Percentiles rank a stretch among this genome's conserved stretches.
phyloP scores from a whole-genome alignment of 2,329 filamentous ascomycete species.

The Pseudopithomyces maydicus region DNA sequence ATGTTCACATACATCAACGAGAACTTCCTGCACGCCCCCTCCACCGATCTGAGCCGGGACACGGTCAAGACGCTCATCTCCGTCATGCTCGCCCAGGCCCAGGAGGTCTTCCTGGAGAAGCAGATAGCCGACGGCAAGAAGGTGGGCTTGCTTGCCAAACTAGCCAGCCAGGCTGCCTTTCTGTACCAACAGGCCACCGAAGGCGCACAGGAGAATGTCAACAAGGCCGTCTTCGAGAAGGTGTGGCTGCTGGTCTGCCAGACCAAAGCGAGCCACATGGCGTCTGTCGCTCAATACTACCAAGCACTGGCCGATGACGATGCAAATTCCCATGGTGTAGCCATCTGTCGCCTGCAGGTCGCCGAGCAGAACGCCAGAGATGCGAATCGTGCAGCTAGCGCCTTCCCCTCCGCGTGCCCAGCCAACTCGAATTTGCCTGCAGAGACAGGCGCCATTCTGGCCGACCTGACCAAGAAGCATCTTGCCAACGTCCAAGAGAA shows the following conservation, averaged over 20 bases:
- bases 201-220: slow-evolving; percentile 89
- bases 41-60: slow-evolving; percentile 91
- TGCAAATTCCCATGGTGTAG: slow-evolving; percentile 81
- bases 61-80: slow-evolving; percentile 94
- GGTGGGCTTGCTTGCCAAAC: slow-evolving; percentile 84
- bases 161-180: slow-evolving; percentile 88
- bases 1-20: slow-evolving; percentile 99
- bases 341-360: slow-evolving; percentile 80
- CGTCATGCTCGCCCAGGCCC: slow-evolving; percentile 91
- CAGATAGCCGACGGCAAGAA: slow-evolving; percentile 94
- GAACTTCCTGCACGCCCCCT: slow-evolving; percentile 96
- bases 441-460: slow-evolving; percentile 74
- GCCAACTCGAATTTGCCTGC: slow-evolving; percentile 81
- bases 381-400: slow-evolving; percentile 74
- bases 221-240: slow-evolving; percentile 90
- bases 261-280: slow-evolving; percentile 80
- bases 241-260: slow-evolving; percentile 86
- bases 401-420: slow-evolving; percentile 79
- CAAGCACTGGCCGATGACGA: slow-evolving; percentile 92
- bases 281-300: slow-evolving; percentile 88
- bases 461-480: slow-evolving; percentile 86
- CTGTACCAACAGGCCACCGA: slow-evolving; percentile 87
- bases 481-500: slow-evolving; percentile 80
- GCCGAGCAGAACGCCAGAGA: slow-evolving; percentile 81
- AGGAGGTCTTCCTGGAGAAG: slow-evolving; percentile 97